Conservation (phyloP, 306 rosid genomes). For the Psophocarpus tetragonolobus region DNA sequence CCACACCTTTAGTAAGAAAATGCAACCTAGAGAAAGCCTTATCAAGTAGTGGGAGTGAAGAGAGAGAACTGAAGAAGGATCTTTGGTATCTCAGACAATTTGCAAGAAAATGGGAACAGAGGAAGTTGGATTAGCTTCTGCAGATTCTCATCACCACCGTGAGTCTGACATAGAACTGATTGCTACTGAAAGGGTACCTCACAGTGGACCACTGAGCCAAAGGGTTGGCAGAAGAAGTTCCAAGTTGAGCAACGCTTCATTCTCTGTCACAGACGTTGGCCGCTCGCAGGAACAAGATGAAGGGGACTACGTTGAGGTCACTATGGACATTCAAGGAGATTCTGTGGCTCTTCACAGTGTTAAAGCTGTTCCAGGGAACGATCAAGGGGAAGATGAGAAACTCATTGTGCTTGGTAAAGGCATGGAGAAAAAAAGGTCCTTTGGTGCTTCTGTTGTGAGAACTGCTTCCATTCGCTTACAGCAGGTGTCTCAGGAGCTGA, state of each 20-base stretch:
- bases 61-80: background rate
- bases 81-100: background rate
- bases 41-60: background rate
- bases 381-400: conserved; percentile 34
- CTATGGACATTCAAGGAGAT: conserved; percentile 51
- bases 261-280: background rate
- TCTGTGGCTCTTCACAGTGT: conserved; percentile 54
- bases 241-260: conserved; percentile 25
- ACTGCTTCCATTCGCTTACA: conserved; percentile 47
- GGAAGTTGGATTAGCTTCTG: conserved; percentile 14
- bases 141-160: conserved; percentile 25
- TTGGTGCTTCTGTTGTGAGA: conserved; percentile 42
- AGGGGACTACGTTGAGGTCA: conserved; percentile 44
- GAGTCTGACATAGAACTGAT: conserved; percentile 46
- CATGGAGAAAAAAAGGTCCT: conserved; percentile 50
- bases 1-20: background rate
- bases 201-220: conserved; percentile 45
- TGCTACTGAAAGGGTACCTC: conserved; percentile 26
- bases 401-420: conserved; percentile 36
- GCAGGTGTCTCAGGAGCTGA: conserved; percentile 57
- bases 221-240: conserved; percentile 38
- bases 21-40: background rate
- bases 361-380: conserved; percentile 15
- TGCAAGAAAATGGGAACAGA: conserved; percentile 34
- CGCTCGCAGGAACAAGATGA: conserved; percentile 24